Evolutionary conservation across 352 stramenopile species (phyloP).

Genomic region (Phytophthora meadii): DNA sequence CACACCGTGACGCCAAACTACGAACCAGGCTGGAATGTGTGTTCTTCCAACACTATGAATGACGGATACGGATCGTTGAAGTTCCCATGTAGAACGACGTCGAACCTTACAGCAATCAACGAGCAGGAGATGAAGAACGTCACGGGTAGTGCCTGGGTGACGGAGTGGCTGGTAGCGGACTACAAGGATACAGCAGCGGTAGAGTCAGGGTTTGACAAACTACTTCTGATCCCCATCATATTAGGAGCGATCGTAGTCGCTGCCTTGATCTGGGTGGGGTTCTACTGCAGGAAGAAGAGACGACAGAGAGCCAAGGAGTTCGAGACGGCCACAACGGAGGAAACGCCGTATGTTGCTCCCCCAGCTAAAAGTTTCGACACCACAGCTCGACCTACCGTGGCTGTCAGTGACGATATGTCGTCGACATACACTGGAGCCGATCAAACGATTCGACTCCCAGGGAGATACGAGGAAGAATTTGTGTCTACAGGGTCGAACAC

Average conservation of each 20-base stretch:
- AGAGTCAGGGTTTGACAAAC: constrained; percentile 21
- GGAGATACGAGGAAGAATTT: constrained; percentile 11
- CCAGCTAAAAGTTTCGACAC: constrained; percentile 14
- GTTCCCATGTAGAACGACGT: constrained; percentile 40
- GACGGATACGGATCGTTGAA: constrained; percentile 37
- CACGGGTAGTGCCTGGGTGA: constrained; percentile 24
- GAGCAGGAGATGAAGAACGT: constrained; percentile 15
- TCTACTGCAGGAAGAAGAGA: constrained; percentile 25
- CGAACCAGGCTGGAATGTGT: constrained; percentile 36
- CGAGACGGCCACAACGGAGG: background rate
- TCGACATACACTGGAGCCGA: constrained; percentile 14
- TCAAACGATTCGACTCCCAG: constrained; percentile 27
- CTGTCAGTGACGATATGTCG: constrained; percentile 23
- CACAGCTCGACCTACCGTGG: constrained; percentile 14
- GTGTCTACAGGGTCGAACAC: constrained; percentile 18
- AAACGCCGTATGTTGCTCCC: constrained; percentile 18
- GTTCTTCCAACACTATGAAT: constrained; percentile 8
- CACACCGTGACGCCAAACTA: constrained; percentile 20
- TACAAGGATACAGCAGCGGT: constrained; percentile 7
- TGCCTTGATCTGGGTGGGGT: constrained; percentile 2
- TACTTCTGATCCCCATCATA: constrained; percentile 30
- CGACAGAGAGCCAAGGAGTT: constrained; percentile 2
- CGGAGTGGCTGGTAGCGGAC: constrained; percentile 32
- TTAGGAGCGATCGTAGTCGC: constrained; percentile 5
- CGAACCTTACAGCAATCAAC: constrained; percentile 16